Percentiles rank a stretch among this genome's conserved stretches.
Evolutionary conservation across 192 early-diverging fungal species (phyloP).

Genomic region (Entomortierella chlamydospora): DNA sequence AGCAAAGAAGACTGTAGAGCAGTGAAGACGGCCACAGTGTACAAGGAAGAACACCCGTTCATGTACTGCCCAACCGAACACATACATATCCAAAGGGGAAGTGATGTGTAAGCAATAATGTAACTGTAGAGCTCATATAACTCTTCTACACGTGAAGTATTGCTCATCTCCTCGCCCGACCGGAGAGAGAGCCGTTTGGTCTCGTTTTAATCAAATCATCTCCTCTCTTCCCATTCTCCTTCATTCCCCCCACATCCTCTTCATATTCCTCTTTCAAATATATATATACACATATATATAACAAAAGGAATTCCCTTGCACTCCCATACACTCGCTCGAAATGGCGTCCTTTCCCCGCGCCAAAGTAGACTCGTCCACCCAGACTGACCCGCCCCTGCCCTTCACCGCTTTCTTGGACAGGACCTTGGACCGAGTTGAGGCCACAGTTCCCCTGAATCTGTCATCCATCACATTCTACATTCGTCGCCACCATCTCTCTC

Average conservation of each 20-base stretch:
- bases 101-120: no score
- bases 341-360: conserved; percentile 51
- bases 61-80: no score
- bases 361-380: conserved; percentile 51
- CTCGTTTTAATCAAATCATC: not conserved
- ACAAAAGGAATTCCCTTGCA: no score
- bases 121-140: no score
- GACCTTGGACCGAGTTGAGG: conserved; percentile 41
- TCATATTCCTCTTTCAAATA: not conserved
- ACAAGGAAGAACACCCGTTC: no score
- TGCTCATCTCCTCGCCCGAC: no score
- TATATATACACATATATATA: no score
- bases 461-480: conserved; percentile 56
- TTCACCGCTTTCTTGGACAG: conserved; percentile 52
- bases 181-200: no score
- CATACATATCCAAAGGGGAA: no score
- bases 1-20: no score
- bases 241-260: no score
- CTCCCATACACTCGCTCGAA: not conserved
- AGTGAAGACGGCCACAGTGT: no score
- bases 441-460: conserved; percentile 55
- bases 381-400: conserved; percentile 49
- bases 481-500: conserved; percentile 50
- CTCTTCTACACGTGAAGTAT: not conserved
- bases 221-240: not conserved